These are phyloP conservation scores for Cryptococcus sp. DNA, from an alignment of 1,284 basidiomycete species.

Conservation along the genomic window DNA sequence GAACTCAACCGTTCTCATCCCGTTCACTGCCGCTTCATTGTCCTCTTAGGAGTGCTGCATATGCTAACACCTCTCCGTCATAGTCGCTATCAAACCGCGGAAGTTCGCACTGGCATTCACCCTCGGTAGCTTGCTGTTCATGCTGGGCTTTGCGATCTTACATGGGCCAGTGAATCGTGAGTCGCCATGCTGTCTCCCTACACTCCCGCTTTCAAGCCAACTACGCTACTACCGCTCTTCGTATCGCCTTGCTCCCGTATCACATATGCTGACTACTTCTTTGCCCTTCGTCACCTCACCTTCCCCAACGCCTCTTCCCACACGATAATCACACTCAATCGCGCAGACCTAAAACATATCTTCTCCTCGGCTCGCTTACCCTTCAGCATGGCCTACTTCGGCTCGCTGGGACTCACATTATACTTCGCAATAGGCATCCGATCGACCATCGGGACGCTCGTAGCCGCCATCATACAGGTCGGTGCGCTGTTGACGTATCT, in stretches of 20 bases:
- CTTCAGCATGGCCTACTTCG: slow-evolving; percentile 81
- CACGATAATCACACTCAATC: not conserved
- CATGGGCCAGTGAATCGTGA: slow-evolving; percentile 53
- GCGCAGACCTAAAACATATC: slow-evolving; percentile 78
- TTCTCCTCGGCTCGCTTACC: slow-evolving; percentile 80
- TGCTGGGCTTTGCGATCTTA: slow-evolving; percentile 60
- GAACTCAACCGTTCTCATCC: not conserved
- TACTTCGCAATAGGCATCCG: slow-evolving; percentile 80
- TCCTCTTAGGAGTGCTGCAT: too few relatives aligned
- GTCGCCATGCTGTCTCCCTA: slow-evolving; percentile 7
- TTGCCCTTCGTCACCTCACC: not conserved
- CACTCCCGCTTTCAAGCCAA: too few relatives aligned
- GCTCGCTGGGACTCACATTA: slow-evolving; percentile 76
- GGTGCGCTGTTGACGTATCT: slow-evolving; percentile 81
- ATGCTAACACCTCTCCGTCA: too few relatives aligned
- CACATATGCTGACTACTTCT: not conserved
- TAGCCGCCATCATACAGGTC: slow-evolving; percentile 78
- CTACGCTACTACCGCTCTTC: too few relatives aligned
- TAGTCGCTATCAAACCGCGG: slow-evolving; percentile 73
- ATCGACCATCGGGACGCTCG: slow-evolving; percentile 79
- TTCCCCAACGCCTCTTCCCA: not conserved
- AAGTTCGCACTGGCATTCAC: slow-evolving; percentile 91
- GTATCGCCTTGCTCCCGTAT: too few relatives aligned
- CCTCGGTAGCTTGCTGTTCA: slow-evolving; percentile 41
- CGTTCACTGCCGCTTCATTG: too few relatives aligned